A percentile compares a stretch with the other conserved stretches of the same genome.
These are phyloP conservation scores for Berkeleyomyces basicola DNA, from an alignment of 2,329 filamentous ascomycete species.

Conservation along the genomic window DNA sequence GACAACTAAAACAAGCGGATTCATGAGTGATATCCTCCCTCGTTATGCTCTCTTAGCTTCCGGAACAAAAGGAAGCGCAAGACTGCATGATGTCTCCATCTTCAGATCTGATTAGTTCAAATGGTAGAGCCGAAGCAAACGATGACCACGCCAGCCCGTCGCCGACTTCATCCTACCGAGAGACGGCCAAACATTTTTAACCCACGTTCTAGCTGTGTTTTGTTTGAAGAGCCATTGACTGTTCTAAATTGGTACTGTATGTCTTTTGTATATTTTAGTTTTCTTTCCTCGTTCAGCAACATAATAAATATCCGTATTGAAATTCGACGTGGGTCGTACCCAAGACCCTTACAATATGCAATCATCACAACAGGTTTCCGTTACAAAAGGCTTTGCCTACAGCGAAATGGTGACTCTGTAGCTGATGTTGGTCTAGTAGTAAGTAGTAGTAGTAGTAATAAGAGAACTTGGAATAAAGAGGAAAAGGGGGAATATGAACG, in stretches of 20 bases:
- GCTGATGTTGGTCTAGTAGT: neutral
- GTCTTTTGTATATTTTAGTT: neutral
- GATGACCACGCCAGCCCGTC: no score
- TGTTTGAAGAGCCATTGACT: neutral
- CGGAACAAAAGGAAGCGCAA: neutral
- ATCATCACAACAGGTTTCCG: neutral
- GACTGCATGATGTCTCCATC: neutral
- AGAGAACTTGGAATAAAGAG: slow-evolving; percentile 6
- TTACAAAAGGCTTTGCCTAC: neutral
- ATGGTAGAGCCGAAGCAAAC: no score
- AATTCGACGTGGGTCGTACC: neutral
- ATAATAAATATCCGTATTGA: neutral
- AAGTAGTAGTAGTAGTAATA: neutral
- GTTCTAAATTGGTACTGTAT: neutral
- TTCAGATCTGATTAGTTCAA: no score
- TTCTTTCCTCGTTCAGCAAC: neutral
- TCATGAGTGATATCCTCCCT: neutral
- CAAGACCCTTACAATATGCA: neutral
- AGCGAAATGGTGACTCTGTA: slow-evolving; percentile 20
- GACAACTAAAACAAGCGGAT: slow-evolving; percentile 50
- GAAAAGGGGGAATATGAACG: slow-evolving; percentile 13
- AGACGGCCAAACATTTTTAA: no score
- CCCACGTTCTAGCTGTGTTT: neutral
- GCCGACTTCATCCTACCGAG: no score
- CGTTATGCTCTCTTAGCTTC: neutral